Evolutionary conservation across 805 yeast species (phyloP).

Genomic region (Barnettozyma siamensis): DNA sequence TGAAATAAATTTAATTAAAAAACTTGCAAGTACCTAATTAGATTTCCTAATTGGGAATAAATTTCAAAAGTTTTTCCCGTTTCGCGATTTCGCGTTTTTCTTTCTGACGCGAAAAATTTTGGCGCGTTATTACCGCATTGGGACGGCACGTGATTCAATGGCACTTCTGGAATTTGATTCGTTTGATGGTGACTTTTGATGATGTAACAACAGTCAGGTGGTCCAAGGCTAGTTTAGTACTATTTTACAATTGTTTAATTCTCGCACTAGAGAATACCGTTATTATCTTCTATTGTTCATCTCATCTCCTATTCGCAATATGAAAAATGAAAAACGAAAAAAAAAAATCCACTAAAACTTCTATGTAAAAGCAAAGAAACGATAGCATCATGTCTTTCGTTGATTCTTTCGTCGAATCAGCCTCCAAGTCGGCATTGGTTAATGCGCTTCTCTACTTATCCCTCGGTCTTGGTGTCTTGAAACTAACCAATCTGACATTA

Average conservation of each 20-base stretch:
- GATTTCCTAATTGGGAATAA: neutral
- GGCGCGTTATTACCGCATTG: slow-evolving; percentile 1
- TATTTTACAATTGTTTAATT: no score
- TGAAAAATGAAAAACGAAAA: neutral
- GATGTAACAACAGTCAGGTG: no score
- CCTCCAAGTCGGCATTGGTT: slow-evolving; percentile 7
- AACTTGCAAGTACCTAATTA: neutral
- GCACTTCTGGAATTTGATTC: no score
- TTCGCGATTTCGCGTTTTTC: neutral
- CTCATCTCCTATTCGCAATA: no score
- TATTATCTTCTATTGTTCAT: no score
- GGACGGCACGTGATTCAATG: neutral
- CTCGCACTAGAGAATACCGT: no score
- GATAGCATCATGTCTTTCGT: slow-evolving; percentile 13
- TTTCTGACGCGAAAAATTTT: no score
- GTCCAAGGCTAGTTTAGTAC: no score
- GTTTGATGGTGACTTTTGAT: no score
- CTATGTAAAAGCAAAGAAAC: no score
- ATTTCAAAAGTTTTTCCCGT: neutral
- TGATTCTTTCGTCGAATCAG: slow-evolving; percentile 8
- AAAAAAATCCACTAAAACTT: neutral
- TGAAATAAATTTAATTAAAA: no score
- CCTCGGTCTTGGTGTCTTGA: slow-evolving; percentile 57
- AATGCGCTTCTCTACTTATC: slow-evolving; percentile 32
- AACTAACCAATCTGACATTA: slow-evolving; percentile 45